Conservation (phyloP, 305 asterid species). For the Fraxinus albicans region DNA sequence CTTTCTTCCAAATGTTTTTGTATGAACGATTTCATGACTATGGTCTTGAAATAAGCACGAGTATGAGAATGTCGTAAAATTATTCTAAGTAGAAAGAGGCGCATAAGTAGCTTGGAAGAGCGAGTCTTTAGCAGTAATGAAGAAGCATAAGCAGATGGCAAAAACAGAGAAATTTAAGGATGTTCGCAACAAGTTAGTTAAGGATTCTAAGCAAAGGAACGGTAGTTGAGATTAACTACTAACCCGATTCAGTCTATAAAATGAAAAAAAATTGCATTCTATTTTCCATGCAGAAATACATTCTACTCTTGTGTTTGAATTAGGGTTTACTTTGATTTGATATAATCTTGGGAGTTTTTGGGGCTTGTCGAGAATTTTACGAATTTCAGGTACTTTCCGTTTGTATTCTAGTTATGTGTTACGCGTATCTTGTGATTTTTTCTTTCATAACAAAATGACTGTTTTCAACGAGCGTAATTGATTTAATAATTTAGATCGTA, state of each 20-base stretch:
- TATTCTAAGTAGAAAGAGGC: neutral
- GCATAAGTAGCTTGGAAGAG: neutral
- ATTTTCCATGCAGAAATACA: neutral
- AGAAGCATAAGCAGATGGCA: neutral
- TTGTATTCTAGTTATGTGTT: neutral
- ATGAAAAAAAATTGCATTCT: neutral
- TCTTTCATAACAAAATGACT: neutral
- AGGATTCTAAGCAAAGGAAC: constrained; percentile 36
- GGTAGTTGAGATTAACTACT: neutral
- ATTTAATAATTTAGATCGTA: neutral
- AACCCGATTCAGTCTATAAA: neutral
- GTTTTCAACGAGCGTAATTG: neutral
- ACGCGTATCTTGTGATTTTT: neutral
- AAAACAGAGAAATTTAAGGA: neutral
- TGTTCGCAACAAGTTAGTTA: neutral
- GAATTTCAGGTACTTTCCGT: constrained; percentile 2
- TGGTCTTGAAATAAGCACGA: neutral
- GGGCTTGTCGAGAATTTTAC: neutral
- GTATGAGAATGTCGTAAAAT: neutral
- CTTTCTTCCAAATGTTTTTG: neutral
- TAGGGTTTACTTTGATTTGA: neutral
- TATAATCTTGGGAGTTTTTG: neutral
- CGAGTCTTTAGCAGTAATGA: neutral
- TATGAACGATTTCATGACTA: neutral
- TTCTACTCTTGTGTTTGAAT: neutral